Percentiles rank a stretch among this genome's conserved stretches.
phyloP scores from a whole-genome alignment of 176 grass and related monocot genomes.

The Neostapfia colusana region DNA sequence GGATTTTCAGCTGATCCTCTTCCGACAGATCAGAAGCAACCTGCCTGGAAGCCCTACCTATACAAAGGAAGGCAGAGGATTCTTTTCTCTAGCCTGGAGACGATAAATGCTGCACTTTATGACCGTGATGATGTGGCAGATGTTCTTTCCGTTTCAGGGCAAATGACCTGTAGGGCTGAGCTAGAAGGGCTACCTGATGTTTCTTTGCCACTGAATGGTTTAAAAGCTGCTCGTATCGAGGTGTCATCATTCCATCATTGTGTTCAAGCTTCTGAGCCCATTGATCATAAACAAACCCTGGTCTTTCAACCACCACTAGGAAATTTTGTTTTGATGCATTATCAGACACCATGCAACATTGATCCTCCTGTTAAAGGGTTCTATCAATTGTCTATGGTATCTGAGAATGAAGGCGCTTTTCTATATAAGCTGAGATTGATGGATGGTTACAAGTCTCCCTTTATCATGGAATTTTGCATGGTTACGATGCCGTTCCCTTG shows the following conservation, averaged over 20 bases:
- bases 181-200: slow-evolving; percentile 96
- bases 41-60: slow-evolving; percentile 91
- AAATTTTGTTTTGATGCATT: slow-evolving; percentile 83
- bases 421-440: slow-evolving; percentile 89
- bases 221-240: slow-evolving; percentile 70
- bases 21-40: slow-evolving; percentile 76
- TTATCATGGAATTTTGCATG: slow-evolving; percentile 91
- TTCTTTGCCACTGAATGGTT: slow-evolving; percentile 68
- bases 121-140: slow-evolving; percentile 96
- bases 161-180: slow-evolving; percentile 90
- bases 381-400: slow-evolving; percentile 93
- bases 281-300: slow-evolving; percentile 74
- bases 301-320: slow-evolving; percentile 87
- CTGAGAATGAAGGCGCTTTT: slow-evolving; percentile 91
- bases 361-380: slow-evolving; percentile 90
- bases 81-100: slow-evolving; percentile 71
- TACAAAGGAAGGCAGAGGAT: slow-evolving; percentile 87
- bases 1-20: slow-evolving; percentile 73
- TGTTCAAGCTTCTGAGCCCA: slow-evolving; percentile 78
- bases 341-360: slow-evolving; percentile 58
- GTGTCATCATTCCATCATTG: slow-evolving; percentile 85
- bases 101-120: slow-evolving; percentile 79
- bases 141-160: slow-evolving; percentile 82
- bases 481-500: slow-evolving; percentile 89
- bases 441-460: slow-evolving; percentile 85